These are phyloP conservation scores for Candida neerlandica DNA, from an alignment of 1,139 yeast species.

Conservation along the genomic window DNA sequence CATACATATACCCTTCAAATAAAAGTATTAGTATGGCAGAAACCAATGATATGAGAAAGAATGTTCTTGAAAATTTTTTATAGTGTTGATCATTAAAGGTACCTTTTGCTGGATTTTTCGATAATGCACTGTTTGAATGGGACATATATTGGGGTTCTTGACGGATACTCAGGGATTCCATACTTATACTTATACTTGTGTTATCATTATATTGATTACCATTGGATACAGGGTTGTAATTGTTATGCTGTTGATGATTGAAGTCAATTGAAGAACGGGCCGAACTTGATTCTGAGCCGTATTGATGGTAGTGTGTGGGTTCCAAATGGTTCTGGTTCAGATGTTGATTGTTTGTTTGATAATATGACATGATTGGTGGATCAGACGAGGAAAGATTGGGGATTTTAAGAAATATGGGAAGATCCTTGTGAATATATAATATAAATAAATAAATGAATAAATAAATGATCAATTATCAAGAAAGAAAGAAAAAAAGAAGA, in stretches of 20 bases:
- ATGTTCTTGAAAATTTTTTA: conserved; percentile 18
- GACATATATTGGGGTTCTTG: not conserved
- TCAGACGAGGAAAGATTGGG: too few relatives aligned
- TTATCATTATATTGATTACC: not conserved
- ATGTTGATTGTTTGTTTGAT: conserved; percentile 1
- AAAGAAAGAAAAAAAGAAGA: too few relatives aligned
- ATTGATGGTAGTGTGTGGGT: not conserved
- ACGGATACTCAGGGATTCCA: not conserved
- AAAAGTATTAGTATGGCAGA: conserved; percentile 33
- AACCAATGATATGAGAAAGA: conserved; percentile 29
- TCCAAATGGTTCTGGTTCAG: not conserved
- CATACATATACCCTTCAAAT: conserved; percentile 37
- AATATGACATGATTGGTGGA: not conserved
- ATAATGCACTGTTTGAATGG: not conserved
- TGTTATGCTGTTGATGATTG: not conserved
- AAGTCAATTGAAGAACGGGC: not conserved
- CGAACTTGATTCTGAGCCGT: conserved; percentile 1
- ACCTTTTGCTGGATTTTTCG: not conserved
- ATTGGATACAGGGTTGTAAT: not conserved
- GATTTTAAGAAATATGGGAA: not conserved
- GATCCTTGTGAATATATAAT: not conserved
- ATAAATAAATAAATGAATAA: conserved; percentile 3
- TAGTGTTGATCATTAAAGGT: conserved; percentile 13
- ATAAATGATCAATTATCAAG: not conserved
- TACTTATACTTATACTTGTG: not conserved